Evolutionary conservation across 1,284 basidiomycete genomes (phyloP).

Genomic region (Macrocystidia cucumis): DNA sequence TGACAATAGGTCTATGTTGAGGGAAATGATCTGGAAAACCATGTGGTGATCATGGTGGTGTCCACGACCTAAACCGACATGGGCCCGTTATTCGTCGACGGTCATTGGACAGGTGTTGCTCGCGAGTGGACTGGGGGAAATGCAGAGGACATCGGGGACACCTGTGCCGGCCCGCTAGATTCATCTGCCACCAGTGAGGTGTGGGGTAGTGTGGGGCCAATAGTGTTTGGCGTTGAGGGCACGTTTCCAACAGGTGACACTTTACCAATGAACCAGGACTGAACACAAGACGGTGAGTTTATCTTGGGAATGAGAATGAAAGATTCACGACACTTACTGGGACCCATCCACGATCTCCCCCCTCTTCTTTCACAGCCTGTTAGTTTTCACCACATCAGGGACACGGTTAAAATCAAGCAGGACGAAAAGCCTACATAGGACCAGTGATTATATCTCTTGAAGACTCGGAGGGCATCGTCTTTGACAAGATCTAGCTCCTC

Average conservation of each 20-base stretch:
- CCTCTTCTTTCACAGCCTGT: conserved; percentile 87
- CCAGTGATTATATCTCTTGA: conserved; percentile 98
- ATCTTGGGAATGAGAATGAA: too few relatives aligned
- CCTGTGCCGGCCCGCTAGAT: conserved; percentile 36
- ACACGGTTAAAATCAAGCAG: conserved; percentile 7
- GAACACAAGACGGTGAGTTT: too few relatives aligned
- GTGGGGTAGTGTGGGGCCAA: conserved; percentile 22
- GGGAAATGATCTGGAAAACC: too few relatives aligned
- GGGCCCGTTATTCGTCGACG: too few relatives aligned
- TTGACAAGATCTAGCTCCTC: conserved; percentile 85
- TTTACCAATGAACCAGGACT: conserved; percentile 78
- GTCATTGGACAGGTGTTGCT: conserved; percentile 8
- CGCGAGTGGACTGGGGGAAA: conserved; percentile 42
- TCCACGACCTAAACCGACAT: too few relatives aligned
- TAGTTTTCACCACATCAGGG: too few relatives aligned
- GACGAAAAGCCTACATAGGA: conserved; percentile 59
- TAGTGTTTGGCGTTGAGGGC: conserved; percentile 52
- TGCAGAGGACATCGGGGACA: conserved; percentile 70
- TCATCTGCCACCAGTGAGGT: conserved; percentile 24
- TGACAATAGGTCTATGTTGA: too few relatives aligned
- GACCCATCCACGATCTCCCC: conserved; percentile 88
- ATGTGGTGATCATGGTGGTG: too few relatives aligned
- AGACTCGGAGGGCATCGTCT: conserved; percentile 84
- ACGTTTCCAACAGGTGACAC: conserved; percentile 41
- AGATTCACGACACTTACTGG: conserved; percentile 52